Conservation (phyloP, 495 filamentous ascomycete genomes). For the Neurospora sp. region DNA sequence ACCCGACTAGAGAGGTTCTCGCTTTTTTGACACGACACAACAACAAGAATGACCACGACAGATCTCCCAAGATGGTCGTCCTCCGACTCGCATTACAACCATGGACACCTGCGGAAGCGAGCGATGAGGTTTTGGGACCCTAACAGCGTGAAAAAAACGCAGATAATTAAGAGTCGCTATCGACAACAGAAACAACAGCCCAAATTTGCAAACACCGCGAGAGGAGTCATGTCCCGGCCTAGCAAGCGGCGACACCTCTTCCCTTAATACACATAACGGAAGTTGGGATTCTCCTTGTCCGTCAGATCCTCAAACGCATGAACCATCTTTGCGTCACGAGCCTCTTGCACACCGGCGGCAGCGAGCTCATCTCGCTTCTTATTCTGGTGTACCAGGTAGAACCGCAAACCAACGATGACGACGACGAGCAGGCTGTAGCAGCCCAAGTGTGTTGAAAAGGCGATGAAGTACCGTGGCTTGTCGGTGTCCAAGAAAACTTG, state of each 20-base stretch:
- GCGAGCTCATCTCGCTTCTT: conserved; percentile 36
- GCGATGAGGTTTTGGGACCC: neutral
- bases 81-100: neutral
- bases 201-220: neutral
- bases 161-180: neutral
- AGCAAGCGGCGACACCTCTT: no score
- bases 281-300: conserved; percentile 47
- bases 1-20: neutral
- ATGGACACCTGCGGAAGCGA: neutral
- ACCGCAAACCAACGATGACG: conserved; percentile 36
- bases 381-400: conserved; percentile 37
- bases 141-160: neutral
- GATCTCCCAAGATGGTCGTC: neutral
- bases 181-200: neutral
- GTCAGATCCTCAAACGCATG: conserved; percentile 52
- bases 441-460: conserved; percentile 45
- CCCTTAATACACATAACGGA: conserved; percentile 37
- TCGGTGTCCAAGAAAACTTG: conserved; percentile 45
- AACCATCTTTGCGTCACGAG: conserved; percentile 29
- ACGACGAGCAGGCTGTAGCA: conserved; percentile 42
- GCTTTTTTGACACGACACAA: neutral
- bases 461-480: conserved; percentile 42
- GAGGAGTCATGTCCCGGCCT: neutral
- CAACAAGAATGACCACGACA: neutral
- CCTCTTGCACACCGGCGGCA: conserved; percentile 29